Evolutionary conservation across 2,329 filamentous ascomycete genomes (phyloP).

Genomic region (Cladosporium sp.): DNA sequence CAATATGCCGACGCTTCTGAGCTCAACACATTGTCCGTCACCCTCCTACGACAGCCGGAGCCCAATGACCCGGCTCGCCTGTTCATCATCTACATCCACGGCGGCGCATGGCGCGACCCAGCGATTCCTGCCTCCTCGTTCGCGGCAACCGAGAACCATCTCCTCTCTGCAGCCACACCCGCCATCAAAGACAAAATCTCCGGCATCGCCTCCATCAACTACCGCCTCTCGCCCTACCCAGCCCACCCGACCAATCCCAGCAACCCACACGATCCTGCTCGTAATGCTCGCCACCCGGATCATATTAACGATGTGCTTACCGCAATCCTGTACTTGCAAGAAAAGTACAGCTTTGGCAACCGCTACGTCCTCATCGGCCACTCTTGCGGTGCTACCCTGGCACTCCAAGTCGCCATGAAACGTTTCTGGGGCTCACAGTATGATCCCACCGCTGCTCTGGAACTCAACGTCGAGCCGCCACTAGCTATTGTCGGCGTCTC

Average conservation of each 20-base stretch:
- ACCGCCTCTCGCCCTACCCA: conserved; percentile 59
- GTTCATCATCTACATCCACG: conserved; percentile 48
- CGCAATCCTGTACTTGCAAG: conserved; percentile 54
- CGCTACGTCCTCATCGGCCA: conserved; percentile 62
- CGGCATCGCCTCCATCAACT: conserved; percentile 65
- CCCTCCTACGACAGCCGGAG: conserved; percentile 39
- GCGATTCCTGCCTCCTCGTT: conserved; percentile 40
- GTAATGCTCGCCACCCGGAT: conserved; percentile 58
- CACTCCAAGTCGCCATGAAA: conserved; percentile 60
- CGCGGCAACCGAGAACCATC: conserved; percentile 39
- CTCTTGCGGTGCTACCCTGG: conserved; percentile 63
- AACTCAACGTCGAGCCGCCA: conserved; percentile 41
- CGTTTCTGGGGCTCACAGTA: conserved; percentile 37
- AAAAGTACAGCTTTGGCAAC: conserved; percentile 45
- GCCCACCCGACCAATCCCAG: conserved; percentile 47
- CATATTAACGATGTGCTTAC: conserved; percentile 59
- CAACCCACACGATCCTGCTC: conserved; percentile 47
- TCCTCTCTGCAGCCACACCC: conserved; percentile 31
- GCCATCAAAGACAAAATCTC: conserved; percentile 43
- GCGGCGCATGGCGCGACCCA: conserved; percentile 53
- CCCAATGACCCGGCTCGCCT: conserved; percentile 24
- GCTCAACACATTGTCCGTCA: conserved; percentile 47
- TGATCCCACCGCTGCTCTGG: conserved; percentile 29
- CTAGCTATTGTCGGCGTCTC: conserved; percentile 60
- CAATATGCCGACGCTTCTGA: conserved; percentile 33